A percentile compares a stretch with the other conserved stretches of the same genome.
These are phyloP conservation scores for Trametopsis cervina DNA, from an alignment of 768 basidiomycete genomes.

Conservation along the genomic window DNA sequence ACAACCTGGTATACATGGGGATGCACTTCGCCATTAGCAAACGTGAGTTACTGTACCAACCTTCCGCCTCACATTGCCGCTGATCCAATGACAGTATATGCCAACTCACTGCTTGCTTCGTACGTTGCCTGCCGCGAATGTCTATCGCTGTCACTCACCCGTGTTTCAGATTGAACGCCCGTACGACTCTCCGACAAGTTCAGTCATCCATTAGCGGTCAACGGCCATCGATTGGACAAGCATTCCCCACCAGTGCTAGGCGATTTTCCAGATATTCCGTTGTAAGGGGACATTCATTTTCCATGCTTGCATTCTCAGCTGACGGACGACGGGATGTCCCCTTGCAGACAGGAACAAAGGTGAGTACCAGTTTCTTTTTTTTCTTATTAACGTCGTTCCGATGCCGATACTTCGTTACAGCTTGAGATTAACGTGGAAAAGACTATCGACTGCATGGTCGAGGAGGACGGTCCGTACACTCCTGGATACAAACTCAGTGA, in stretches of 20 bases:
- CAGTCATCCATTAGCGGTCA: constrained; percentile 2
- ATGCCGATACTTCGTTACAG: background rate
- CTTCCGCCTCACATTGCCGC: constrained; percentile 3
- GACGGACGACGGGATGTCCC: background rate
- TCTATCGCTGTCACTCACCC: background rate
- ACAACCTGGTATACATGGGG: constrained; percentile 22
- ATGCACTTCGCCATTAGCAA: constrained; percentile 25
- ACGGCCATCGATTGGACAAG: background rate
- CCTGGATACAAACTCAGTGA: constrained; percentile 4
- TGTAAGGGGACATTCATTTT: background rate
- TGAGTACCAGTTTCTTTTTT: background rate
- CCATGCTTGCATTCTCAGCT: background rate
- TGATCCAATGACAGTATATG: constrained; percentile 17
- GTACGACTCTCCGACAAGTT: constrained; percentile 2
- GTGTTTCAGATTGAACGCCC: constrained; percentile 18
- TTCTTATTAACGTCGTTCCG: background rate
- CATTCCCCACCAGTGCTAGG: background rate
- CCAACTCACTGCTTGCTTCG: constrained; percentile 24
- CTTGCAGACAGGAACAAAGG: constrained; percentile 3
- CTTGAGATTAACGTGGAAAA: constrained; percentile 23
- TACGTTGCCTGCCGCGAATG: constrained; percentile 6
- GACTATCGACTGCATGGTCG: constrained; percentile 14
- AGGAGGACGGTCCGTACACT: constrained; percentile 5
- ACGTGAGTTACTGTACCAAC: too few relatives aligned
- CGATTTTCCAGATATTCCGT: constrained; percentile 4